A percentile compares a stretch with the other conserved stretches of the same genome.
These are phyloP conservation scores for Nannochloris sp. DNA, from an alignment of 139 green algal species.

Conservation along the genomic window DNA sequence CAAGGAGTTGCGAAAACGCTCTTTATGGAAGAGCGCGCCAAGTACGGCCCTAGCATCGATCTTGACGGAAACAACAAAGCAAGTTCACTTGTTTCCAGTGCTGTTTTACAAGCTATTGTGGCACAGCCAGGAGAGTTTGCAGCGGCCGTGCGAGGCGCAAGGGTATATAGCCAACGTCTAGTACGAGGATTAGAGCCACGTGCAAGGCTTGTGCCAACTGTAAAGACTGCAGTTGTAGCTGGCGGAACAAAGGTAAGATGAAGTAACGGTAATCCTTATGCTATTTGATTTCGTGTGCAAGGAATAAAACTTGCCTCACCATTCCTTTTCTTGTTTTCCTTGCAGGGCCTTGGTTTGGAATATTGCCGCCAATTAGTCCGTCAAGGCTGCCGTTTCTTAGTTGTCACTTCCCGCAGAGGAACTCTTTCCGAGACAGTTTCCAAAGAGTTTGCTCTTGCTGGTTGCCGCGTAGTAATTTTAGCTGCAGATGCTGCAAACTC, in stretches of 20 bases:
- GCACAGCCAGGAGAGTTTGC: neutral
- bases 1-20: conserved; percentile 9
- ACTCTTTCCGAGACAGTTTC: neutral
- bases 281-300: too few relatives aligned
- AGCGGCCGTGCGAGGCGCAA: neutral
- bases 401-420: neutral
- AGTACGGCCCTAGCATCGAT: conserved; percentile 6
- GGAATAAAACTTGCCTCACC: too few relatives aligned
- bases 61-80: neutral
- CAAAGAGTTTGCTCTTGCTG: neutral
- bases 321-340: neutral
- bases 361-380: neutral
- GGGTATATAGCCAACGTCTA: neutral
- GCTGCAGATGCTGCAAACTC: neutral
- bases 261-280: too few relatives aligned
- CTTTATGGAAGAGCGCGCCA: conserved; percentile 24
- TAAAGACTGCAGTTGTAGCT: neutral
- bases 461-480: neutral
- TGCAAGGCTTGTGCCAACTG: neutral
- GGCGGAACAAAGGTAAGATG: neutral
- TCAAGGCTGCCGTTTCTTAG: neutral
- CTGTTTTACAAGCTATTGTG: too few relatives aligned
- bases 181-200: neutral
- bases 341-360: neutral
- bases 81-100: neutral